Percentiles rank a stretch among this genome's conserved stretches.
Conservation (phyloP, 108 stramenopile species). For the Epithemia pelagica region DNA sequence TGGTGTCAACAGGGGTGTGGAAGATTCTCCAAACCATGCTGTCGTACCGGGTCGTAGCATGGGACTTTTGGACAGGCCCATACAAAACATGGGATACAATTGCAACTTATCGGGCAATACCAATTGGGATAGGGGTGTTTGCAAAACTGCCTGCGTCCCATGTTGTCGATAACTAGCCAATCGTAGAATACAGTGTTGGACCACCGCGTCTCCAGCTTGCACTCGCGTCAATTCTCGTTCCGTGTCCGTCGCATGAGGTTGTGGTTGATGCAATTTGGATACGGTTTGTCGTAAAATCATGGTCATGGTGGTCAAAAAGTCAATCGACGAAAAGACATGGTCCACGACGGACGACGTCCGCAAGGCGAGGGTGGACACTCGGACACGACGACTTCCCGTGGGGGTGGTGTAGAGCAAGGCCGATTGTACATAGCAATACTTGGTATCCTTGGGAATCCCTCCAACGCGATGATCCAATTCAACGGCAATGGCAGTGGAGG, state of each 20-base stretch:
- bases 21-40: neutral
- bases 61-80: conserved; percentile 59
- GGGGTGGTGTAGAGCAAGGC: conserved; percentile 71
- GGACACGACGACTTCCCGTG: conserved; percentile 61
- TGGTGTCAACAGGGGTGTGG: conserved; percentile 31
- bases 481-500: conserved; percentile 62
- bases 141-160: conserved; percentile 46
- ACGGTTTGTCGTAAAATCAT: conserved; percentile 42
- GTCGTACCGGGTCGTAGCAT: conserved; percentile 48
- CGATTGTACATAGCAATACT: conserved; percentile 65
- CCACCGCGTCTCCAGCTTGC: conserved; percentile 7
- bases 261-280: no score
- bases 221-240: conserved; percentile 5
- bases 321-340: conserved; percentile 47
- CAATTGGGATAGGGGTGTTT: conserved; percentile 66
- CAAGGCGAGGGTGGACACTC: conserved; percentile 78
- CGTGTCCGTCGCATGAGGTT: conserved; percentile 37
- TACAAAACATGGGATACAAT: conserved; percentile 80
- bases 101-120: conserved; percentile 85
- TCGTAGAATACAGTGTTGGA: conserved; percentile 44
- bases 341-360: conserved; percentile 25
- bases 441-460: conserved; percentile 38
- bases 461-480: conserved; percentile 70
- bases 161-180: conserved; percentile 68
- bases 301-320: conserved; percentile 52